phyloP scores from a whole-genome alignment of 495 filamentous ascomycete genomes.

The Monascus purpureus region DNA sequence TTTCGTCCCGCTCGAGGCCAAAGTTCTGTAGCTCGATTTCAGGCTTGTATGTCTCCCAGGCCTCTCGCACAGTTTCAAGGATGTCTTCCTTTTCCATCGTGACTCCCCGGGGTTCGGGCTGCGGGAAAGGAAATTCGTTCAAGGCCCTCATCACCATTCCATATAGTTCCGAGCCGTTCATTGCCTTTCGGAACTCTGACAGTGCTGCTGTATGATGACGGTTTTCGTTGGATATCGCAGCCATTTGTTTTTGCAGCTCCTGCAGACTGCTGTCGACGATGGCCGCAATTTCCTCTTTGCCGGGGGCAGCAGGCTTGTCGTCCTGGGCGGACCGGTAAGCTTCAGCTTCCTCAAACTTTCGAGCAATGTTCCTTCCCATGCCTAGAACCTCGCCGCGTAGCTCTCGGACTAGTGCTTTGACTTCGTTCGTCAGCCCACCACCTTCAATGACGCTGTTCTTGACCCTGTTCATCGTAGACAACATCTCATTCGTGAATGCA shows the following conservation, averaged over 20 bases:
- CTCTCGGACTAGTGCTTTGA: slow-evolving; percentile 79
- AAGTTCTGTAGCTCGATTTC: slow-evolving; percentile 83
- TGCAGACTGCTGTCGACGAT: slow-evolving; percentile 68
- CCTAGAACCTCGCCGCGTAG: slow-evolving; percentile 84
- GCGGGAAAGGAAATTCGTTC: slow-evolving; percentile 40
- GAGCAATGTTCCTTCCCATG: slow-evolving; percentile 78
- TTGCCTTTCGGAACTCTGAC: slow-evolving; percentile 30
- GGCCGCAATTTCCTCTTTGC: slow-evolving; percentile 55
- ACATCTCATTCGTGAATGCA: slow-evolving; percentile 49
- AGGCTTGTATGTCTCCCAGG: slow-evolving; percentile 83
- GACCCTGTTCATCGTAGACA: slow-evolving; percentile 64
- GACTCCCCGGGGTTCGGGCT: slow-evolving; percentile 19
- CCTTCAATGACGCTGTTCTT: slow-evolving; percentile 77
- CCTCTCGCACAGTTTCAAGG: slow-evolving; percentile 69
- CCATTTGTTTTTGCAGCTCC: slow-evolving; percentile 70
- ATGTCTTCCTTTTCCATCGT: slow-evolving; percentile 64
- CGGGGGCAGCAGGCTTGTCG: slow-evolving; percentile 33
- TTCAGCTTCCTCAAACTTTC: slow-evolving; percentile 61
- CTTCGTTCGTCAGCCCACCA: slow-evolving; percentile 74
- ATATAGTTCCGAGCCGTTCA: slow-evolving; percentile 70
- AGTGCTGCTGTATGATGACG: slow-evolving; percentile 48
- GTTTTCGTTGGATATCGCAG: slow-evolving; percentile 58
- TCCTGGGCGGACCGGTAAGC: slow-evolving; percentile 24
- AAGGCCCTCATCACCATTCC: slow-evolving; percentile 66
- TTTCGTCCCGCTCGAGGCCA: slow-evolving; percentile 76